Conservation (phyloP, 108 stramenopile species). For the Pseudonitzschia delicatissima region DNA sequence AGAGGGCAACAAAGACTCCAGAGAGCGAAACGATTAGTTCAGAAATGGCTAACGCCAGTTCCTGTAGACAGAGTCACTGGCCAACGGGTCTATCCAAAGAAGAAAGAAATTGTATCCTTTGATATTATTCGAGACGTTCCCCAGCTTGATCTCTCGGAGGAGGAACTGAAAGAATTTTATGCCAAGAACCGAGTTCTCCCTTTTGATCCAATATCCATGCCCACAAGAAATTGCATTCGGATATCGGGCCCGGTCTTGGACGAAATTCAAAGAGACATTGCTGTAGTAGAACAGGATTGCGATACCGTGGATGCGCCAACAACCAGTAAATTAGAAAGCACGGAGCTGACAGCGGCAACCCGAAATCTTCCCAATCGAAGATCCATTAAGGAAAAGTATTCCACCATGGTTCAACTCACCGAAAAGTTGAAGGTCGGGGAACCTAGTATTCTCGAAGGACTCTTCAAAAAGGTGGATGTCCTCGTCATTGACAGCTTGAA, state of each 20-base stretch:
- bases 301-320: background rate
- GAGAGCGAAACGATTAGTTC: conserved; percentile 38
- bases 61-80: conserved; percentile 21
- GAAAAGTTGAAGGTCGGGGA: conserved; percentile 11
- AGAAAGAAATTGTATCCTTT: conserved; percentile 51
- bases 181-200: background rate
- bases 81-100: conserved; percentile 24
- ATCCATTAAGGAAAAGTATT: conserved; percentile 20
- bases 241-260: conserved; percentile 29
- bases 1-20: conserved; percentile 43
- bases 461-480: conserved; percentile 68
- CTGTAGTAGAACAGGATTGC: background rate
- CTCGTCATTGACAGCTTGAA: conserved; percentile 59
- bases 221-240: conserved; percentile 32
- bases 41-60: conserved; percentile 22
- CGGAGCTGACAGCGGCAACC: background rate
- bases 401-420: conserved; percentile 25
- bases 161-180: conserved; percentile 15
- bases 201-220: conserved; percentile 13
- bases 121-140: conserved; percentile 32
- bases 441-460: conserved; percentile 27
- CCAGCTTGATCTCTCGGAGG: conserved; percentile 5
- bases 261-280: background rate
- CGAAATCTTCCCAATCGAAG: background rate
- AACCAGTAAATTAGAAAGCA: background rate